Percentiles rank a stretch among this genome's conserved stretches.
phyloP scores from a whole-genome alignment of 192 early-diverging fungal species.

The Coemansia sp. region DNA sequence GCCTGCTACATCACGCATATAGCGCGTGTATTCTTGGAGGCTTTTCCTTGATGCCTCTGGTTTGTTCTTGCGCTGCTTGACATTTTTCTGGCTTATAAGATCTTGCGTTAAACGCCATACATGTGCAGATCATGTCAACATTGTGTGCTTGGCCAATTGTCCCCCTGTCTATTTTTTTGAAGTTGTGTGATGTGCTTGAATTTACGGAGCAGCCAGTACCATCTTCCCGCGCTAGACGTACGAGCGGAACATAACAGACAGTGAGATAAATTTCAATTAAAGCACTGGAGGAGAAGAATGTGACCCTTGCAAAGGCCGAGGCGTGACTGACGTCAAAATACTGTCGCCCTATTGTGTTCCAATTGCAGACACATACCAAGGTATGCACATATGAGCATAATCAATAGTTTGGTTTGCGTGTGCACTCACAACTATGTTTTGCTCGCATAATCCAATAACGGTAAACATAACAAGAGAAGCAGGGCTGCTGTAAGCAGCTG shows the following conservation, averaged over 20 bases:
- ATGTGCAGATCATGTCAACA: constrained; percentile 8
- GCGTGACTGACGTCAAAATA: neutral
- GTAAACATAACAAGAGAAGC: neutral
- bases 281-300: constrained; percentile 2
- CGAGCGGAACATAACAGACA: neutral
- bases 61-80: neutral
- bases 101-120: constrained; percentile 2
- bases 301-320: constrained; percentile 2
- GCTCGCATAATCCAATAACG: neutral
- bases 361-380: neutral
- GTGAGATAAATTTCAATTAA: neutral
- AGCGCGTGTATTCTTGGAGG: constrained; percentile 3
- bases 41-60: neutral
- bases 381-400: neutral
- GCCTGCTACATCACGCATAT: neutral
- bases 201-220: neutral
- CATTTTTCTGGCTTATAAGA: neutral
- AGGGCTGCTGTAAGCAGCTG: neutral
- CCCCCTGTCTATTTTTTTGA: neutral
- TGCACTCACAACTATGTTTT: neutral
- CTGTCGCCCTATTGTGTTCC: neutral
- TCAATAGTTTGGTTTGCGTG: neutral
- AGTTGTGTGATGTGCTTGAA: neutral
- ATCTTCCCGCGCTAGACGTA: neutral
- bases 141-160: neutral